Base-by-base conservation (phyloP, 805 yeast genomes). In the Blastobotrys americana region DNA sequence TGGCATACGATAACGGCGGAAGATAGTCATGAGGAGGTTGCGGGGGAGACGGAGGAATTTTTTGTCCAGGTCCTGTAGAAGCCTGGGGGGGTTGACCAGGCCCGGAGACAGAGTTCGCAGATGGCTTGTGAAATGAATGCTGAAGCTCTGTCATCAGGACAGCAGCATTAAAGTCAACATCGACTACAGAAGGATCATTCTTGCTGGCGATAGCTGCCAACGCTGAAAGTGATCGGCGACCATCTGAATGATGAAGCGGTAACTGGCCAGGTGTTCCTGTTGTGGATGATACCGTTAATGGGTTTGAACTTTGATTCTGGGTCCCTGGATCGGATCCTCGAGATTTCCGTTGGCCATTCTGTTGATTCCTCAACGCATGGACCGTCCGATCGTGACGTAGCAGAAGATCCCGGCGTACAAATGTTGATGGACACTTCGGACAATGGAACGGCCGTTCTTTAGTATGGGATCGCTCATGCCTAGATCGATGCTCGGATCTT, bases 361-460 rank as follows among this genome's bases (percentile, higher is more conserved):
- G 31, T 8, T 25, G 31, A 15, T 33, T 52, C 48, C 37, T 17
- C 10, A 34, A 20, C 3, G 63, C 62, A 61, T 84, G 95, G 10
- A 84, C 93, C 0, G 94, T 85, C 37, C 90, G 66, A 47, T 82
- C 74, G 60, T 84, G 95, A 33, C 95, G 67, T 55, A 84, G 85
- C 15, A 85, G 67, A 38, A 84, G 65, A 57, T 84, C 95, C 53
- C 93, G 67, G 48, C 95, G 67, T 1, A 84, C 95, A 66, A 84
- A 84, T 2, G 82, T 76, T 40, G 82, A 74, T 6, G 78, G 71
- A 58, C 94, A 84, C 42, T 77, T 71, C 28, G 74, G 68, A 55
- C 95, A 84, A 47, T 77, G 78, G 64, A 82, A 84, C 0, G 94
- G 94, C 50, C 86, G 78, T 55, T 80, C 86, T 55, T 82, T 82